phyloP scores from a whole-genome alignment of 2,329 filamentous ascomycete species.

The Botrytis cinerea region DNA sequence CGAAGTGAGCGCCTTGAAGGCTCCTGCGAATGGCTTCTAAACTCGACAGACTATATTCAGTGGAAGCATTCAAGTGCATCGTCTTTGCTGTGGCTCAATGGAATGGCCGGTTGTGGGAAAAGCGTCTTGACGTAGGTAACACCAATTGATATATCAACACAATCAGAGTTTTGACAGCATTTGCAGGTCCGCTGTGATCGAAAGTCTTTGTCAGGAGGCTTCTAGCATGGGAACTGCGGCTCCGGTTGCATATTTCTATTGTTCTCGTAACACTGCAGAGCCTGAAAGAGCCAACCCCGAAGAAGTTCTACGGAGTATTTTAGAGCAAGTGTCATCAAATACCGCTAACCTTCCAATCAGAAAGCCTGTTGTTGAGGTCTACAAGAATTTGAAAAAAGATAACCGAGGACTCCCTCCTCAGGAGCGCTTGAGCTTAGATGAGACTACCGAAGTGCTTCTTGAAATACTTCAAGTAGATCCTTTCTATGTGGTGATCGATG shows the following conservation, averaged over 20 bases:
- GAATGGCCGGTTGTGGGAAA: not conserved
- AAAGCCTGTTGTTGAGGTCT: not conserved
- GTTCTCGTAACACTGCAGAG: not conserved
- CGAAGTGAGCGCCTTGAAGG: not conserved
- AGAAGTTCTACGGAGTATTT: not conserved
- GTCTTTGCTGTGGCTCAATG: not conserved
- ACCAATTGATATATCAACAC: not conserved
- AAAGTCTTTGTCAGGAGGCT: not conserved
- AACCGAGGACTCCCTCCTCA: not conserved
- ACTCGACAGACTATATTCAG: not conserved
- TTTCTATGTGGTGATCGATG: not conserved
- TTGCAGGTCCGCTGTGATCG: not conserved
- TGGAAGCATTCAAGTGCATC: not conserved
- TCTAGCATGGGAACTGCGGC: not conserved
- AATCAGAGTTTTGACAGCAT: not conserved
- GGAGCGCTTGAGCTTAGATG: not conserved
- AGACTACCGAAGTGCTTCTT: not conserved
- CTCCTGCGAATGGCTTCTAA: not conserved
- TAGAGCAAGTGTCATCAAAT: not conserved
- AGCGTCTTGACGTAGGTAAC: not conserved
- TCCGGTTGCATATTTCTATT: not conserved
- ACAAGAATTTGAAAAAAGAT: not conserved
- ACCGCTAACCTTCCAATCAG: not conserved
- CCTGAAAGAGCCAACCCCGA: not conserved
- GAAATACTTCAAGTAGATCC: not conserved